These are phyloP conservation scores for Ceratobasidium theobromae DNA, from an alignment of 1,284 basidiomycete genomes.

Conservation along the genomic window DNA sequence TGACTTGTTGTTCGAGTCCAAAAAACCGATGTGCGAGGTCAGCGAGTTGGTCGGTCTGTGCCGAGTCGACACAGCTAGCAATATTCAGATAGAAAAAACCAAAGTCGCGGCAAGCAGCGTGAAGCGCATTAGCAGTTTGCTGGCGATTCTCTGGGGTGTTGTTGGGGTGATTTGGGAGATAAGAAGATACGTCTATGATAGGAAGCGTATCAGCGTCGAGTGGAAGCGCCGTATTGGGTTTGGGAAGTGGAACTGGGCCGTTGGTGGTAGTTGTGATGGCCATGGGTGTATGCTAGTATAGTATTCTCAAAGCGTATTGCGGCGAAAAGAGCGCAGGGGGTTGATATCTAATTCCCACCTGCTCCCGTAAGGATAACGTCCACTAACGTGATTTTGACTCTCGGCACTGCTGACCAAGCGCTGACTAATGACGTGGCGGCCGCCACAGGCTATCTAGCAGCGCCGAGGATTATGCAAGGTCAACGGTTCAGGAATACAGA, in stretches of 20 bases:
- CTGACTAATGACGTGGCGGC: not conserved
- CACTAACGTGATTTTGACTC: too few species aligned
- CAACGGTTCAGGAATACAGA: too few species aligned
- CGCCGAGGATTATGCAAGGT: too few species aligned
- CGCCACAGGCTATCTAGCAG: too few species aligned
- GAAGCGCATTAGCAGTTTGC: conserved; percentile 60
- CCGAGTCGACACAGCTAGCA: conserved; percentile 54
- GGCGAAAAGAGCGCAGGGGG: conserved; percentile 23
- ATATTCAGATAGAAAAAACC: conserved; percentile 88
- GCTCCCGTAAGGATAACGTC: conserved; percentile 21
- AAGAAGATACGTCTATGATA: conserved; percentile 43
- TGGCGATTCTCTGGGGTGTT: conserved; percentile 40
- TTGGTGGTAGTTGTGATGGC: not conserved
- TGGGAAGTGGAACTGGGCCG: not conserved
- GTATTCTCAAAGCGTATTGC: not conserved
- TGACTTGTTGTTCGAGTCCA: conserved; percentile 64
- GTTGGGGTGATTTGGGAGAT: conserved; percentile 34
- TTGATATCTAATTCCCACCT: not conserved
- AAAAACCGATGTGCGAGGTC: conserved; percentile 73
- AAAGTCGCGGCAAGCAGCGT: conserved; percentile 71
- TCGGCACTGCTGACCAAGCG: not conserved
- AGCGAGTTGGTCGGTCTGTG: conserved; percentile 66
- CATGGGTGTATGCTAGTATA: not conserved
- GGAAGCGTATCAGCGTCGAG: conserved; percentile 39
- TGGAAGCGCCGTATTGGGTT: not conserved